These are phyloP conservation scores for Annona cherimola DNA, from an alignment of 164 flowering plant genomes.

Conservation along the genomic window DNA sequence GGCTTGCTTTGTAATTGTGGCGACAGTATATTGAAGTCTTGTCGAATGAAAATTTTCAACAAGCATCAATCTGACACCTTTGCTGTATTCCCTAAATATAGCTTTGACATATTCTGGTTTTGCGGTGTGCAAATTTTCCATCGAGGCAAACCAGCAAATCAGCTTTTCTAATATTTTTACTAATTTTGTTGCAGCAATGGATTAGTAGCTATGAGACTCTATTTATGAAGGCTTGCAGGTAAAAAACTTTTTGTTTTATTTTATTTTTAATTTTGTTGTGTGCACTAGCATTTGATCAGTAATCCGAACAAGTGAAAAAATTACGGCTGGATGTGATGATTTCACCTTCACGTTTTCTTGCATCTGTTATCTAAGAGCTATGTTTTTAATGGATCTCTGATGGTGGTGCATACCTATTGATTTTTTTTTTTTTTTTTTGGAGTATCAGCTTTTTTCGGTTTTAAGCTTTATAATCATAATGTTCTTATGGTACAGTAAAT, in stretches of 20 bases:
- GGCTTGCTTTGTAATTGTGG: not conserved
- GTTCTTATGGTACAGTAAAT: constrained; percentile 54
- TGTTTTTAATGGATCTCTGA: too few relatives aligned
- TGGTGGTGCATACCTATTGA: too few relatives aligned
- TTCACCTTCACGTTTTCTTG: too few relatives aligned
- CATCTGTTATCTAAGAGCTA: too few relatives aligned
- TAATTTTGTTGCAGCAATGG: constrained; percentile 57
- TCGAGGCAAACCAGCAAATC: not conserved
- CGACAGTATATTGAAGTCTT: not conserved
- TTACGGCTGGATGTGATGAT: too few relatives aligned
- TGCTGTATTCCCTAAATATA: not conserved
- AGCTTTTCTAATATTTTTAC: not conserved
- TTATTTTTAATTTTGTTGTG: too few relatives aligned
- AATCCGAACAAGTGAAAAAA: too few relatives aligned
- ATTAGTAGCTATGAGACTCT: constrained; percentile 73
- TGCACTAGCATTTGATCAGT: too few relatives aligned
- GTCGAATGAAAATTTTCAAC: not conserved
- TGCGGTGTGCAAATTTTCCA: not conserved
- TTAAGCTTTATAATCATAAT: not conserved
- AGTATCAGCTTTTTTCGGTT: too few relatives aligned
- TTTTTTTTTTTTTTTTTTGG: too few relatives aligned
- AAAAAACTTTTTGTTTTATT: too few relatives aligned
- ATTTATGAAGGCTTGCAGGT: constrained; percentile 80
- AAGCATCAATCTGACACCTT: not conserved
- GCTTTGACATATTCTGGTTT: not conserved